Percentiles rank a stretch among this genome's conserved stretches.
phyloP scores from a whole-genome alignment of 768 basidiomycete genomes.

The Harrya chromipes region DNA sequence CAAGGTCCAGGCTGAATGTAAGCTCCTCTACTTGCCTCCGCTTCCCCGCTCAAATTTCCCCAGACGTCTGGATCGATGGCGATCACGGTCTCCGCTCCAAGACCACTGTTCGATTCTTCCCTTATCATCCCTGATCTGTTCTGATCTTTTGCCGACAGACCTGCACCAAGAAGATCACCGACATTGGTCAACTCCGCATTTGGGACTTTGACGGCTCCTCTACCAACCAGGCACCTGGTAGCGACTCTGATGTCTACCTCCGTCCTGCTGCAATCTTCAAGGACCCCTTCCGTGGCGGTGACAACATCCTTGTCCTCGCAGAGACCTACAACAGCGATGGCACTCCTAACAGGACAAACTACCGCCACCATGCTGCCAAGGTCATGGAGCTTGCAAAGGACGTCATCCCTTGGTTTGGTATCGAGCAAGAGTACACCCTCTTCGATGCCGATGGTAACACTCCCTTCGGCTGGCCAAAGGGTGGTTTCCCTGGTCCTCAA shows the following conservation, averaged over 20 bases:
- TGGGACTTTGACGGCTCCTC: conserved; percentile 99
- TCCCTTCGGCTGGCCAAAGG: conserved; percentile 97
- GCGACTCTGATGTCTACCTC: conserved; percentile 97
- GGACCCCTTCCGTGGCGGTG: conserved; percentile 98
- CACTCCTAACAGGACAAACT: conserved; percentile 95
- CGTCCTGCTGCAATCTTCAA: conserved; percentile 97
- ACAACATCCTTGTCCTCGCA: conserved; percentile 96
- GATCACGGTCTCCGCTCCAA: conserved; percentile 93
- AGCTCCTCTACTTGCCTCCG: conserved; percentile 19
- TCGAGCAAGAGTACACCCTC: conserved; percentile 99
- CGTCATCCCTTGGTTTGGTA: conserved; percentile 88
- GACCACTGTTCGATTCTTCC: conserved; percentile 67
- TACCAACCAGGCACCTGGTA: conserved; percentile 94
- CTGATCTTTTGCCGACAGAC: conserved; percentile 50
- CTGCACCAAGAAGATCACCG: conserved; percentile 78
- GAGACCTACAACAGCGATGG: conserved; percentile 99
- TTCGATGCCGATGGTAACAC: conserved; percentile 81
- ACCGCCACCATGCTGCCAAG: conserved; percentile 91
- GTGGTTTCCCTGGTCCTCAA: conserved; percentile 99
- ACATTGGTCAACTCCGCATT: conserved; percentile 87
- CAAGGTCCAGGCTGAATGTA: conserved; percentile 94
- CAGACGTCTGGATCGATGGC: conserved; percentile 99
- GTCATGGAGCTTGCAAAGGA: conserved; percentile 91
- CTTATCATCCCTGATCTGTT: background rate
- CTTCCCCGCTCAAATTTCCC: conserved; percentile 1